These are phyloP conservation scores for Aspergillus brasiliensis DNA, from an alignment of 2,329 filamentous ascomycete genomes.

Conservation along the genomic window DNA sequence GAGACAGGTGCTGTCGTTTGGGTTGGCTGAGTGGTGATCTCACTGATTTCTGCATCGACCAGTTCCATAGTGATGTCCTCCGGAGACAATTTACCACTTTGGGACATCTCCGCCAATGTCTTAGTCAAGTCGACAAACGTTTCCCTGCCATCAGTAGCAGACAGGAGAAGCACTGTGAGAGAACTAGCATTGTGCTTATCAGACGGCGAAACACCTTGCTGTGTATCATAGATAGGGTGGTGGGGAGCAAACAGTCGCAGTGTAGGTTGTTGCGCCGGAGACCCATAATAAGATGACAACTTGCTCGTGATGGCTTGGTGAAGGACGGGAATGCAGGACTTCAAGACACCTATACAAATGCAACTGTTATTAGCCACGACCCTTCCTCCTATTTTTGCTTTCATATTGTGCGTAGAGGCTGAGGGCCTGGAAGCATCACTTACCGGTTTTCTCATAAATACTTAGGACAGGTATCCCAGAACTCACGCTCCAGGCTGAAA, in stretches of 20 bases:
- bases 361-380: neutral
- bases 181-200: constrained; percentile 29
- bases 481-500: constrained; percentile 90
- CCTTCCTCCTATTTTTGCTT: neutral
- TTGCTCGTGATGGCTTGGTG: constrained; percentile 79
- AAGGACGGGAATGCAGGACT: constrained; percentile 82
- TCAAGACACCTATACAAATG: constrained; percentile 69
- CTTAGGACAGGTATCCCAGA: constrained; percentile 85
- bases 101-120: constrained; percentile 92
- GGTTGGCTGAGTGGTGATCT: constrained; percentile 48
- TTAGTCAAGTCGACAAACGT: constrained; percentile 95
- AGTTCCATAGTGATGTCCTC: constrained; percentile 82
- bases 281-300: constrained; percentile 84
- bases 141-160: constrained; percentile 83
- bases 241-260: constrained; percentile 75
- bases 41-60: constrained; percentile 82
- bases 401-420: too few relatives aligned
- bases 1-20: constrained; percentile 14
- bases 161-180: constrained; percentile 74
- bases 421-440: constrained; percentile 23
- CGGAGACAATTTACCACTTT: constrained; percentile 78
- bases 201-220: constrained; percentile 18
- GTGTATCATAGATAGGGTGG: constrained; percentile 51
- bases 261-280: constrained; percentile 63
- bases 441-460: constrained; percentile 90